These are phyloP conservation scores for Aspergillus homomorphus DNA, from an alignment of 495 filamentous ascomycete genomes.

Conservation along the genomic window DNA sequence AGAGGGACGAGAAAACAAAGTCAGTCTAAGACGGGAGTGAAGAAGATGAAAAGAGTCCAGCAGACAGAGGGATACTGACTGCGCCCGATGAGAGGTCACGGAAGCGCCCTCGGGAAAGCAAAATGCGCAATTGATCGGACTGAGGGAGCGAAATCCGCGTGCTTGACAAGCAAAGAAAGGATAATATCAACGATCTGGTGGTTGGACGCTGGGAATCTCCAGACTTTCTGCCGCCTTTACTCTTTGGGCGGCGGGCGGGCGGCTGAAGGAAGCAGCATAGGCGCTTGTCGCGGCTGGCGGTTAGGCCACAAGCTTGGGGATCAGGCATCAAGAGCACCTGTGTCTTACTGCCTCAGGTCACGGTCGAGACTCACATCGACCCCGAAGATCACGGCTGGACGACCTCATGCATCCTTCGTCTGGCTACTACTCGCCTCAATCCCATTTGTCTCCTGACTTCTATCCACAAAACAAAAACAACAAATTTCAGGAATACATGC, in stretches of 20 bases:
- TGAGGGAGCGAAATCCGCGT: conserved; percentile 3
- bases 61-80: conserved; percentile 15
- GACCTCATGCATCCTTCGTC: conserved; percentile 23
- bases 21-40: neutral
- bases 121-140: conserved; percentile 2
- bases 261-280: conserved; percentile 8
- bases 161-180: conserved; percentile 11
- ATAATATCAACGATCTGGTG: neutral
- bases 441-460: conserved; percentile 8
- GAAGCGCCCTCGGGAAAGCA: neutral
- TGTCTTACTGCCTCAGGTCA: conserved; percentile 30
- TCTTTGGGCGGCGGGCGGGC: neutral
- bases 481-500: conserved; percentile 18
- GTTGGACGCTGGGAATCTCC: conserved; percentile 2
- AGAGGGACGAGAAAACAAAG: conserved; percentile 12
- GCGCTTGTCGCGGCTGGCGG: conserved; percentile 25
- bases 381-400: conserved; percentile 22
- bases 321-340: neutral
- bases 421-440: conserved; percentile 13
- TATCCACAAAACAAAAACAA: neutral
- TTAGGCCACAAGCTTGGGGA: conserved; percentile 17
- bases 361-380: conserved; percentile 40
- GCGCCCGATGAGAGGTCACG: conserved; percentile 18
- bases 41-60: conserved; percentile 2
- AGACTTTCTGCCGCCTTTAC: neutral